Evolutionary conservation across 352 stramenopile species (phyloP), one percentile per base, ranked within the genome.

Genomic region (Aphanomyces astaci): DNA sequence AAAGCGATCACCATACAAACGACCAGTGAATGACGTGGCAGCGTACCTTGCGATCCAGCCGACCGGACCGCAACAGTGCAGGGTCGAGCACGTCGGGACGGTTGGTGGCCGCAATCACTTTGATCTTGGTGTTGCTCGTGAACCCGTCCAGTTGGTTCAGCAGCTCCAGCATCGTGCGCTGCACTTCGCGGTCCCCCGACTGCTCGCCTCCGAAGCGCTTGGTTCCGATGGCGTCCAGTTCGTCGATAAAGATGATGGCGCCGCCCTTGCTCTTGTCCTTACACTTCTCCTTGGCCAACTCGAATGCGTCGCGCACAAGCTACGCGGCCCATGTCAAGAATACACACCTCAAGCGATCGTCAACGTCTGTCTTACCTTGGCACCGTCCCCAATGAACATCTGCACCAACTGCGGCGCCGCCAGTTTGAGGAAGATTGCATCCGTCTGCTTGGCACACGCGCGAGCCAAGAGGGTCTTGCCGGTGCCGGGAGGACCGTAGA

Each of bases 241-340:
- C 97, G 75, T 99, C 97, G 80, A 99, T 99, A 78, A 99, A 99
- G 66, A 99, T 98, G 76, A 99, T 99, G 30, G 96, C 96, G 25
- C 96, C 96, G 31, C 86, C 81, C 19, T 79, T 82, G 3, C 89
- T 78, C 66, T 96, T 82, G 49, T 98, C 84, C 64, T 97, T 89
- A 67, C 90, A 80, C 87, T 97, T 97, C 64, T 97, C 90, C 72
- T 96, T 96, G 25, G 91, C 91, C 54, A 97, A 70, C 64, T 98
- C 96, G 75, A 99, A 99, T 0, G 96, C 96, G 77, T 99, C 97
- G 54, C 97, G 86, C 71, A 99, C 96, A 13, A 99, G 79, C 80
- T 98, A 68, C 30, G 39, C 3, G 17, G 5, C 43, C 9, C 22
- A 28, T 33, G 24, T 11, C 31, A 24, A 48, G 69, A 30, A 46